A percentile compares a stretch with the other conserved stretches of the same genome.
Evolutionary conservation across 345 rosid species (phyloP).

Genomic region (Lumnitzera racemosa): DNA sequence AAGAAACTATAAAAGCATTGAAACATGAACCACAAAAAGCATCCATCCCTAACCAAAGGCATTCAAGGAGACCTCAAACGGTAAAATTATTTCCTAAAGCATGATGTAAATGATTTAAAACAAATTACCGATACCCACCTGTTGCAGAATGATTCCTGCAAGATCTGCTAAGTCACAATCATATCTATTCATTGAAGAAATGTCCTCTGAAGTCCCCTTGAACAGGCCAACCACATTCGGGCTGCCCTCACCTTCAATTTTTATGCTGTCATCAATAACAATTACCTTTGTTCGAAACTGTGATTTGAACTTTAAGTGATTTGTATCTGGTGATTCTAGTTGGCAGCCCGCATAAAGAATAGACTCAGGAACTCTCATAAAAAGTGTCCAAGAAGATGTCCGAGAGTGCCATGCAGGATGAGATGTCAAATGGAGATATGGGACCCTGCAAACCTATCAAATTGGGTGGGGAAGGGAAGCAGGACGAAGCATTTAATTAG

Average conservation of each 20-base stretch:
- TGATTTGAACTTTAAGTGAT: constrained; percentile 41
- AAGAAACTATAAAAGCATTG: no score
- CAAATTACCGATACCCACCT: constrained; percentile 39
- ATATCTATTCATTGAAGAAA: constrained; percentile 62
- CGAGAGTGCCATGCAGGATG: constrained; percentile 96
- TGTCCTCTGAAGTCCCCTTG: constrained; percentile 58
- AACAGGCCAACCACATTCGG: constrained; percentile 71
- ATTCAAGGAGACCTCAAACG: no score
- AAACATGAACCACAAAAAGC: no score
- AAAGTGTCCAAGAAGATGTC: constrained; percentile 87
- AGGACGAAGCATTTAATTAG: not conserved
- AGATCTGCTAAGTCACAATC: constrained; percentile 75
- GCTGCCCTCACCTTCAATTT: constrained; percentile 85
- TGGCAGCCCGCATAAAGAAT: constrained; percentile 44
- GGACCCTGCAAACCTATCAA: constrained; percentile 61
- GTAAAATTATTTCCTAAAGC: not conserved
- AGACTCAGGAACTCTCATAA: constrained; percentile 69
- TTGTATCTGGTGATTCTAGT: constrained; percentile 23
- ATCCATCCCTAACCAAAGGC: no score
- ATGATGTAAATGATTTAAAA: not conserved
- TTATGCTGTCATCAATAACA: constrained; percentile 64
- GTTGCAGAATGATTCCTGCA: constrained; percentile 72
- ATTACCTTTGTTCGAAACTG: constrained; percentile 79
- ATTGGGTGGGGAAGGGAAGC: constrained; percentile 1
- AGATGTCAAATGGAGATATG: constrained; percentile 79